Percentiles rank a stretch among this genome's conserved stretches.
Conservation (phyloP, 495 filamentous ascomycete genomes). For the Penicilliopsis zonata region DNA sequence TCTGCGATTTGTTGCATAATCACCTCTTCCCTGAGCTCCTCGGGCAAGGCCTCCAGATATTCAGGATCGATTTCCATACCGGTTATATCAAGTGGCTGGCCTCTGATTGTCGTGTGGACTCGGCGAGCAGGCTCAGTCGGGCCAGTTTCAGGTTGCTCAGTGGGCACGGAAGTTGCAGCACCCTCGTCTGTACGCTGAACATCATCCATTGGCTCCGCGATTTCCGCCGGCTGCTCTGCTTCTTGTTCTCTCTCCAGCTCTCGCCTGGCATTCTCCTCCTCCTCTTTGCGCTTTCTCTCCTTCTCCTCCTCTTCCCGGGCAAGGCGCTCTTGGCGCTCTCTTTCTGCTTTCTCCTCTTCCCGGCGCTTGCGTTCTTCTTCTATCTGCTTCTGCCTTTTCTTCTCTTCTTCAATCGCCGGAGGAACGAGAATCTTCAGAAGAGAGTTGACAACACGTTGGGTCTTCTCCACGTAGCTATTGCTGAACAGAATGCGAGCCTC, state of each 20-base stretch:
- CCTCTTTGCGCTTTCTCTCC: slow-evolving; percentile 49
- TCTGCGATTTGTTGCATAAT: slow-evolving; percentile 77
- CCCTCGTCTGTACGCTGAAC: slow-evolving; percentile 47
- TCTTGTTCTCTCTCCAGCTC: slow-evolving; percentile 34
- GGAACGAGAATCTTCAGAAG: slow-evolving; percentile 68
- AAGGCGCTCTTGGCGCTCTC: slow-evolving; percentile 38
- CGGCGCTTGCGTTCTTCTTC: slow-evolving; percentile 37
- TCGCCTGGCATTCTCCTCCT: slow-evolving; percentile 44
- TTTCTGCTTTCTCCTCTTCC: slow-evolving; percentile 33
- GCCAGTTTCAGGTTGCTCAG: slow-evolving; percentile 24
- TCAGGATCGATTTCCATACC: slow-evolving; percentile 86
- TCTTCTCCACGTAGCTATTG: slow-evolving; percentile 52
- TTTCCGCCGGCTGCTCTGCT: slow-evolving; percentile 34
- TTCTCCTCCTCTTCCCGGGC: slow-evolving; percentile 49
- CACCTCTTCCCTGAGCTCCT: slow-evolving; percentile 91
- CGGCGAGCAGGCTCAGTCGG: slow-evolving; percentile 44
- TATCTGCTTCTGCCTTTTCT: slow-evolving; percentile 39
- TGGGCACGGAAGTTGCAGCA: slow-evolving; percentile 16
- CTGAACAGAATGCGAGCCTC: slow-evolving; percentile 83
- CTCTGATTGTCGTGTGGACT: slow-evolving; percentile 68
- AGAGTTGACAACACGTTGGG: slow-evolving; percentile 56
- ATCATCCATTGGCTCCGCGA: slow-evolving; percentile 68
- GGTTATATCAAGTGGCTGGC: slow-evolving; percentile 80
- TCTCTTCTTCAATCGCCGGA: slow-evolving; percentile 69
- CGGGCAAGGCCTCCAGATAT: slow-evolving; percentile 86